Base-by-base conservation (phyloP, 306 rosid species). In the Purshia tridentata region DNA sequence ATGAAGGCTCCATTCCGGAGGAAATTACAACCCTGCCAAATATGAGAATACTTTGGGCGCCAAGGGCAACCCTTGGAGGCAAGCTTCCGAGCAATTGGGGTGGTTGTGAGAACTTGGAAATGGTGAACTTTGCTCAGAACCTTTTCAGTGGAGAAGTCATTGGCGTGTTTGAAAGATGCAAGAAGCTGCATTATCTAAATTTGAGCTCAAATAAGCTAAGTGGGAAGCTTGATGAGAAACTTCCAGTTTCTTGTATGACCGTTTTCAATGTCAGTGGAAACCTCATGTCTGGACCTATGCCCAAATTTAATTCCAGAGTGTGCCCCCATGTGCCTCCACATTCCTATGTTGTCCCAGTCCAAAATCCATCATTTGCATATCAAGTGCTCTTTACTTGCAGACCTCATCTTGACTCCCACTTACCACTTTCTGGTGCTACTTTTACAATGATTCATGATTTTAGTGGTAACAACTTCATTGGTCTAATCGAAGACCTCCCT, bases 391-490 rank as follows among this genome's bases (percentile, higher is more conserved):
- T 78, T 64, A 65, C 59, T 72, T 78, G 81, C 70, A 48, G 62
- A 78, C 37, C 77, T 65, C 66, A 46, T 51, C 60, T 65, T 41
- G 73, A 65, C 13, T 39, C 62, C 12, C 65, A 22, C 57, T 57
- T 78, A 15, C 77, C 74, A 39, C 56, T 78, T 65, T 14, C 8
- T 4, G 23, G 77, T 49, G 46, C 52, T 65, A 65, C n/a, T 56
- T 37, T 66, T 62, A 39, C 63, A 9, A 41, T 78, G 62, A 22
- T 72, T 64, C 86, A 82, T 7, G 68, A 82, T 79, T 72, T 82
- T 71, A 67, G 86, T 45, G 69, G 76, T 69, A 82, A 82, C 82
- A 78, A 74, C 76, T 82, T 82, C 75, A 52, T 54, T 22, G 86
- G 83, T 46, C 80, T 76, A 20, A 67, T 68, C 57, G 59, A 67